Evolutionary conservation across 768 basidiomycete genomes (phyloP), one percentile per base, ranked within the genome.

Genomic region (Mycena crocata): DNA sequence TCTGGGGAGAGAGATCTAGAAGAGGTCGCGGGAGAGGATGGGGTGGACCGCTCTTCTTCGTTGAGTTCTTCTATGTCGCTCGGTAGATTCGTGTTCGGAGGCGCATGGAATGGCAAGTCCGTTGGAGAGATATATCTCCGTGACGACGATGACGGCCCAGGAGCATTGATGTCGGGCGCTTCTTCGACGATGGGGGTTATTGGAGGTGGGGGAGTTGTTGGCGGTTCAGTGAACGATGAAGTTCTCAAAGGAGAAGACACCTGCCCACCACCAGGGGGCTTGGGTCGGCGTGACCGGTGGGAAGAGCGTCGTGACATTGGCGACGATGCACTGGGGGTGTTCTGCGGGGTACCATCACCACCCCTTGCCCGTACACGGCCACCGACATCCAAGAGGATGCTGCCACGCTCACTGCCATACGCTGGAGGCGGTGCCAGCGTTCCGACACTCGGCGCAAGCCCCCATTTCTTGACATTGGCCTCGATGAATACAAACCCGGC

Each of bases 401-500:
- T 97, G 10, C 97, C 98, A 14, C 96, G 87, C 77, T 99, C 98
- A 72, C 93, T 95, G 21, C 98, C 98, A 78, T 99, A 99, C 0
- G 98, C 96, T 7, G 98, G 98, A 31, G 98, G 98, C 19, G 98
- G 98, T 2, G 97, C 97, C 13, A 99, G 86, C 0, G 98, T 99
- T 50, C 98, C 98, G 17, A 96, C 92, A 76, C 96, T 98, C 10
- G 98, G 98, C 35, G 98, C 98, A 34, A 99, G 80, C 21, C 98
- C 98, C 98, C 98, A 99, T 77, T 98, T 99, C 86, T 99, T 99
- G 68, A 99, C 98, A 75, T 99, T 98, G 35, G 98, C 98, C 81
- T 99, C 98, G 73, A 99, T 98, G 73, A 98, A 99, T 40, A 99
- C 98, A 76, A 99, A 99, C 6, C 98, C 98, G 6, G 94, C 92